Conservation (phyloP, 1,284 basidiomycete genomes). For the Ustilago hordei region DNA sequence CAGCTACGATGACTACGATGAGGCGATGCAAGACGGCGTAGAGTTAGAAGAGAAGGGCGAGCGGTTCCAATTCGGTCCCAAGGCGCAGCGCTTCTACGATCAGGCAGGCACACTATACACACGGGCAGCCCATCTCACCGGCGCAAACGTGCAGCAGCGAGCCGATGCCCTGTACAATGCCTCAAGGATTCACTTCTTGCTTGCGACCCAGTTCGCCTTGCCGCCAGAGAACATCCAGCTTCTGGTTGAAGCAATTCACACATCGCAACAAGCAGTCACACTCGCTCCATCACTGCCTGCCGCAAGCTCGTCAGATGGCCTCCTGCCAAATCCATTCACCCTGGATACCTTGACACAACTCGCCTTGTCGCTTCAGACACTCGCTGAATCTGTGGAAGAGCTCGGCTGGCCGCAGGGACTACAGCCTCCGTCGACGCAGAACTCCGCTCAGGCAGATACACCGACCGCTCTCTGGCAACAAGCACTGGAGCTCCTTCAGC, state of each 20-base stretch:
- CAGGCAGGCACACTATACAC: slow-evolving; percentile 40
- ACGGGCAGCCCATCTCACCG: slow-evolving; percentile 31
- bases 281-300: slow-evolving; percentile 32
- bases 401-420: slow-evolving; percentile 41
- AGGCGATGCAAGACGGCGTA: slow-evolving; percentile 56
- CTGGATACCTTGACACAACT: slow-evolving; percentile 49
- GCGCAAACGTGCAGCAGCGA: slow-evolving; percentile 9
- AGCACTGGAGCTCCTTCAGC: slow-evolving; percentile 24
- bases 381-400: slow-evolving; percentile 52
- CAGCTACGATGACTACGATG: slow-evolving; percentile 48
- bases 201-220: slow-evolving; percentile 50
- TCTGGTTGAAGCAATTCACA: slow-evolving; percentile 34
- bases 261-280: slow-evolving; percentile 23
- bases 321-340: slow-evolving; percentile 48
- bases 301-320: neutral
- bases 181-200: slow-evolving; percentile 51
- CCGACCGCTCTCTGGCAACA: slow-evolving; percentile 33
- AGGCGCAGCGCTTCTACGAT: slow-evolving; percentile 54
- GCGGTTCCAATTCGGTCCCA: slow-evolving; percentile 50
- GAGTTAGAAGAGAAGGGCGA: slow-evolving; percentile 60
- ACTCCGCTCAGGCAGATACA: neutral
- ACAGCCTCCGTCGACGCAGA: neutral
- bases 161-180: slow-evolving; percentile 45
- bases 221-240: slow-evolving; percentile 35
- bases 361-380: slow-evolving; percentile 36